Base-by-base conservation (phyloP, 2,329 filamentous ascomycete genomes). In the Sphaerulina musiva region DNA sequence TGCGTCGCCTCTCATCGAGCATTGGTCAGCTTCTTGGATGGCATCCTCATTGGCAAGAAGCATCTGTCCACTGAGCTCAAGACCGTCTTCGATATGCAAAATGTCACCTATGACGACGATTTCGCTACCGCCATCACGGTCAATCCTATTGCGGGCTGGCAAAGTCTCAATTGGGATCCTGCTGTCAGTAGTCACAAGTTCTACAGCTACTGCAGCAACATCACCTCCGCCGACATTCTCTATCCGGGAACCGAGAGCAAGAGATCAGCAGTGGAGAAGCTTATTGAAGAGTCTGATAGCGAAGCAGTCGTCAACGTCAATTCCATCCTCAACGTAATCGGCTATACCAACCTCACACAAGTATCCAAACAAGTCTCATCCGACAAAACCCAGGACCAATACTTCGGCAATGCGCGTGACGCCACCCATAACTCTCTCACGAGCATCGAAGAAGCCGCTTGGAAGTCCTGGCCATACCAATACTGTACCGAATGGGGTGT, bases 1-100 rank as follows among this genome's bases (percentile, higher is more conserved):
- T 93, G 89, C 65, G 78, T 90, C 36, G 71, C 74, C 1, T 78
- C 78, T 1, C 84, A 83, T 0, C 82, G 86, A 65, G 83, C 80
- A 32, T 69, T 84, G 41, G 78, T 76, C 20, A 73, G 82, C 54
- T 73, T 83, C 9, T 67, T 84, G 4, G 83, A 86, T 62, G 80
- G 76, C 38, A 80, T 85, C 58, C 67, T 83, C 7, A 67, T 79
- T 46, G 69, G 70, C 42, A 71, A 76, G 8, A 68, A 66, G 0
- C 65, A 71, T 0, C 74, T 75, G 48, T 66, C 70, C 1, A 61
- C 72, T 34, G 51, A 69, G 51, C 71, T 85, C 26, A 84, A 85
- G 67, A 63, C 64, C 0, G 69, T 73, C 0, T 84, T 84, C 59
- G 77, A 78, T 1, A 63, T 81, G 1, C 69, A 70, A 2, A 71